Evolutionary conservation across 2,329 filamentous ascomycete species (phyloP).

Genomic region (Boeremia exigua): DNA sequence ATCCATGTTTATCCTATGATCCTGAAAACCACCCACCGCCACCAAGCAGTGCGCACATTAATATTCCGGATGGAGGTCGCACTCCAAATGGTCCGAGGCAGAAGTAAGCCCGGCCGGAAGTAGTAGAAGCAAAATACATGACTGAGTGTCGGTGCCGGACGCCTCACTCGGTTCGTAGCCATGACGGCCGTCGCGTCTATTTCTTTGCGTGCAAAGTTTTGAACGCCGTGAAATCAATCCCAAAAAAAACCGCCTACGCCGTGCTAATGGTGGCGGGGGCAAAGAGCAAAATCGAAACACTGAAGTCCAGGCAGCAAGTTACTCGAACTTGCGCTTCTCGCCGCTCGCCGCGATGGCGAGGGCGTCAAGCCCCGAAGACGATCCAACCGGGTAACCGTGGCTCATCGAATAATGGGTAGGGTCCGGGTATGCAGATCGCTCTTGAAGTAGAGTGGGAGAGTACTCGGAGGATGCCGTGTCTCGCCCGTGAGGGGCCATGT

Average conservation of each 20-base stretch:
- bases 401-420: conserved; percentile 33
- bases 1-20: conserved; percentile 15
- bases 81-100: neutral
- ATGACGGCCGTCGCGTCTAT: conserved; percentile 50
- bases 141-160: conserved; percentile 10
- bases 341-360: conserved; percentile 47
- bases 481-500: conserved; percentile 39
- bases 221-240: conserved; percentile 19
- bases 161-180: conserved; percentile 42
- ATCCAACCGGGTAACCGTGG: conserved; percentile 31
- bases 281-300: conserved; percentile 5
- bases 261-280: conserved; percentile 7
- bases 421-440: conserved; percentile 41
- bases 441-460: conserved; percentile 14
- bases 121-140: neutral
- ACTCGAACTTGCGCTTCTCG: conserved; percentile 48
- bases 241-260: conserved; percentile 22
- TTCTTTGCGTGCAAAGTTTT: conserved; percentile 32
- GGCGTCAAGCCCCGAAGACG: conserved; percentile 45
- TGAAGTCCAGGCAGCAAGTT: conserved; percentile 8
- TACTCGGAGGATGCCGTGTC: conserved; percentile 31
- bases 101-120: neutral
- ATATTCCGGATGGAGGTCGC: neutral
- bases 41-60: neutral
- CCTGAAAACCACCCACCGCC: neutral